Percentiles rank a stretch among this genome's conserved stretches.
phyloP scores from a whole-genome alignment of 208 protist genomes.

The Acanthamoeba castellanii region DNA sequence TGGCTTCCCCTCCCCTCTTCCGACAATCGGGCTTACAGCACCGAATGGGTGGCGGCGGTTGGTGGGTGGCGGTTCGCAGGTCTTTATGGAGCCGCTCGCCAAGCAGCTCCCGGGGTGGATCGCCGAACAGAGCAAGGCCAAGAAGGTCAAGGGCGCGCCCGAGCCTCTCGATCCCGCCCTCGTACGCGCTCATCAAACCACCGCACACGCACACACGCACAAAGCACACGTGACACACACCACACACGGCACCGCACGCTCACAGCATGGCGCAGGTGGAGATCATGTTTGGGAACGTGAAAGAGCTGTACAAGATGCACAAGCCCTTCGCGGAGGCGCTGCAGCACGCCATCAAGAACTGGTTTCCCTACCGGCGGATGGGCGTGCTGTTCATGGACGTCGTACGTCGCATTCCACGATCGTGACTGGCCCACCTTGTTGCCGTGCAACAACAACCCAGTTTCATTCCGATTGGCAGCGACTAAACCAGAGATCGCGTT shows the following conservation, averaged over 20 bases:
- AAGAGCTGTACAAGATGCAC: conserved; percentile 28
- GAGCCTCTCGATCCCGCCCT: not conserved
- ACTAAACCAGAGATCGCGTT: too few species aligned
- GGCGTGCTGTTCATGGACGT: conserved; percentile 1
- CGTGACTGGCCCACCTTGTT: too few species aligned
- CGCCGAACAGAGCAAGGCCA: not conserved
- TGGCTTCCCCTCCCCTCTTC: not conserved
- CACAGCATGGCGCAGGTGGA: not conserved
- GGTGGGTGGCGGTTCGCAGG: not conserved
- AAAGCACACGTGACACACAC: too few species aligned
- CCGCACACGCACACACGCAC: not conserved
- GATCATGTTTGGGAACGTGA: not conserved
- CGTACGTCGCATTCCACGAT: not conserved
- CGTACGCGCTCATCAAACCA: not conserved
- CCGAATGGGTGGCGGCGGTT: too few species aligned
- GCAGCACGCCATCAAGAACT: conserved; percentile 23
- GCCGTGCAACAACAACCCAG: too few species aligned
- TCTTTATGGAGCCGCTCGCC: conserved; percentile 34
- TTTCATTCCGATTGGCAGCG: too few species aligned
- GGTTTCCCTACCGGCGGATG: not conserved
- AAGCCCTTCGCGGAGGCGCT: not conserved
- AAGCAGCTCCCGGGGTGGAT: conserved; percentile 17
- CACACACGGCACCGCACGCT: too few species aligned
- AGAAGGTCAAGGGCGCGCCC: not conserved
- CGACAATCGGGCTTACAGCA: not conserved